A percentile compares a stretch with the other conserved stretches of the same genome.
Conservation (phyloP, 2,329 filamentous ascomycete species). For the Diaporthe eres region DNA sequence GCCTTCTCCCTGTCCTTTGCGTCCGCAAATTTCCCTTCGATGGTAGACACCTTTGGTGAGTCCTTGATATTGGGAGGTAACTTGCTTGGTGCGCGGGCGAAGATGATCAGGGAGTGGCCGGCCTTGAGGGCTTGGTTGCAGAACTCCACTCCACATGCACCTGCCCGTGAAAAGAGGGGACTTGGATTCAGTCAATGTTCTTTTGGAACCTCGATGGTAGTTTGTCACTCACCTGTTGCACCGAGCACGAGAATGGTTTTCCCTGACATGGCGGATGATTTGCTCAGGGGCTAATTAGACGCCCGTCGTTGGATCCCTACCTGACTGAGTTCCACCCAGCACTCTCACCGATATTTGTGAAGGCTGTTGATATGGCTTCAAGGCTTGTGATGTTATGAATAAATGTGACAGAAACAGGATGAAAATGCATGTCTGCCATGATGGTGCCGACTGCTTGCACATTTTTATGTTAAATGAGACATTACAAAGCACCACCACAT, state of each 20-base stretch:
- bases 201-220: not conserved
- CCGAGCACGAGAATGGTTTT: constrained; percentile 4
- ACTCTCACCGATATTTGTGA: not conserved
- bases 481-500: not conserved
- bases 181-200: rapidly evolving
- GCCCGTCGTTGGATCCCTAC: no score
- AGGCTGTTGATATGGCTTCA: not conserved
- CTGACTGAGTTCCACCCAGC: not conserved
- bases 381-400: no score
- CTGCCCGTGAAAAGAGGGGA: not conserved
- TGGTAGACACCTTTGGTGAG: not conserved
- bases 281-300: not conserved
- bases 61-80: not conserved
- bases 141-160: not conserved
- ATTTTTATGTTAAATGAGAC: not conserved
- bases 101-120: constrained; percentile 10
- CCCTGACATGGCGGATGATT: not conserved
- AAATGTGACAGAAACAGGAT: not conserved
- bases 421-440: not conserved
- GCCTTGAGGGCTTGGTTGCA: constrained; percentile 15
- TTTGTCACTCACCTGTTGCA: not conserved
- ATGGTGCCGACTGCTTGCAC: not conserved
- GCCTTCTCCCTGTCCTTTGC: constrained; percentile 2
- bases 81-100: constrained; percentile 6
- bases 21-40: not conserved